Base-by-base conservation (phyloP, 1,139 yeast genomes). In the Barnettozyma hawaiiensis region DNA sequence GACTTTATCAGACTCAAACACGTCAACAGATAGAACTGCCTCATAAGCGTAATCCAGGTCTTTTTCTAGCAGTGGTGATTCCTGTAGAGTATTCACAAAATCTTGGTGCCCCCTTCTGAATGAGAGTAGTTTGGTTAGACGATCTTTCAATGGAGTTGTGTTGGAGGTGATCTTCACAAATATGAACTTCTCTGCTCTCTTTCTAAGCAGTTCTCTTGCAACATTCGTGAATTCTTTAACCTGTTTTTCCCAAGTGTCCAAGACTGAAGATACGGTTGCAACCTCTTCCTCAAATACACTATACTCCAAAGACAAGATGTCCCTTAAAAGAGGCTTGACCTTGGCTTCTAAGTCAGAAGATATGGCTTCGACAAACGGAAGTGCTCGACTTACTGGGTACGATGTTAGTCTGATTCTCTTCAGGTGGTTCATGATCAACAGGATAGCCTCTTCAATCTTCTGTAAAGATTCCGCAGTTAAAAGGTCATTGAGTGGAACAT, bases 151-250 rank as follows among this genome's bases (percentile, higher is more conserved):
- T 15, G 59, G 61, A 0, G 57, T 57, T 23, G 81, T 76, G 3
- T 66, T 60, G 16, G 78, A 73, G 28, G 69, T 67, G 14, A 86
- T 70, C 49, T 81, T 74, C 15, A 86, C 75, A 22, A 82, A 73
- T 26, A 83, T 73, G 57, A 84, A 84, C 49, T 79, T 81, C 45
- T 85, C 95, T 14, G 79, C 76, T 37, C 95, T 67, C 56, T 81
- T 85, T 47, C 97, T 69, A 29, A 85, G 67, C 11, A 85, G 63
- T 51, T 89, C 97, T 50, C 97, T 71, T 0, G 87, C 74, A 39
- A 85, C 60, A 43, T 67, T 72, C 43, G 69, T 76, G 62, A 76
- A 82, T 59, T 66, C 84, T 59, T 70, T 77, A 47, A 67, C 61
- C 49, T 66, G 71, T 48, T 66, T 69, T 34, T 79, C 82, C 73